These are phyloP conservation scores for Mycosphaerella sp. DNA, from an alignment of 2,329 filamentous ascomycete species.

Conservation along the genomic window DNA sequence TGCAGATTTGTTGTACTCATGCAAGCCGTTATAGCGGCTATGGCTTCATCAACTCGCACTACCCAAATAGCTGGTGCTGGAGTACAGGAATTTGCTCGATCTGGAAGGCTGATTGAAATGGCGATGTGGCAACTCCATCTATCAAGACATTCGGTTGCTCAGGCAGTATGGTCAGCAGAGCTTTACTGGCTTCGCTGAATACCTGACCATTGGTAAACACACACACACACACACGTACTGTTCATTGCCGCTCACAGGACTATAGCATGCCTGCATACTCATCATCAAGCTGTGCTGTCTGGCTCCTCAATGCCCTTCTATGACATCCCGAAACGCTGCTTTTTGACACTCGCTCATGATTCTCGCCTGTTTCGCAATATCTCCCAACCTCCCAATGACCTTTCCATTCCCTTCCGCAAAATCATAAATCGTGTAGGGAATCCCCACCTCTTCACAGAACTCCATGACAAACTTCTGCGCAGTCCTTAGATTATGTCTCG, in stretches of 20 bases:
- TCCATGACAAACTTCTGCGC: constrained; percentile 55
- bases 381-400: constrained; percentile 49
- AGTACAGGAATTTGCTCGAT: constrained; percentile 7
- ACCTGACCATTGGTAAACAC: no score
- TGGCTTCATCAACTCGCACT: constrained; percentile 2
- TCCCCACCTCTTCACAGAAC: constrained; percentile 58
- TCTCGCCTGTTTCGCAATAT: constrained; percentile 56
- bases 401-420: constrained; percentile 59
- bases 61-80: constrained; percentile 5
- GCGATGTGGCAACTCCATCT: constrained; percentile 9
- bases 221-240: no score
- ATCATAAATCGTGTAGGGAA: constrained; percentile 56
- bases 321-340: constrained; percentile 29
- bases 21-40: constrained; percentile 6
- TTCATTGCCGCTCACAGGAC: no score
- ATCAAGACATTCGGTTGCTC: constrained; percentile 3
- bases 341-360: constrained; percentile 53
- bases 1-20: background rate
- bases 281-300: no score
- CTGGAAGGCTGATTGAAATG: constrained; percentile 3
- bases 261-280: no score
- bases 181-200: no score
- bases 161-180: no score
- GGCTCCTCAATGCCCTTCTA: constrained; percentile 25
- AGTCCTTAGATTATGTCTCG: constrained; percentile 59